phyloP scores from a whole-genome alignment of 257 asterid species.

The Nyctanthes arbortristis region DNA sequence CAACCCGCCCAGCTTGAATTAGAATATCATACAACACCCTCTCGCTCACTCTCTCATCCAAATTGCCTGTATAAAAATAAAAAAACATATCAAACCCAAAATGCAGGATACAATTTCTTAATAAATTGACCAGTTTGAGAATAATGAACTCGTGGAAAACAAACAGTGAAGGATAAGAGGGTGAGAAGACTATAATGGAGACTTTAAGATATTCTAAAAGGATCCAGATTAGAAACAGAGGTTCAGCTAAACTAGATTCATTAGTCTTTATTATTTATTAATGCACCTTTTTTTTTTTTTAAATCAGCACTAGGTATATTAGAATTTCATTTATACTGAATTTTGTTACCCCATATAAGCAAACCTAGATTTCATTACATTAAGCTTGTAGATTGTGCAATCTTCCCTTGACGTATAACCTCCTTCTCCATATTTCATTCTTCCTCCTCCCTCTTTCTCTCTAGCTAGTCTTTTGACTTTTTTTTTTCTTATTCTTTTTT shows the following conservation, averaged over 20 bases:
- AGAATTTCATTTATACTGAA: background rate
- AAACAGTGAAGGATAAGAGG: background rate
- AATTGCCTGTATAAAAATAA: slow-evolving; percentile 56
- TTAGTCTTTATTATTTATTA: too few relatives aligned
- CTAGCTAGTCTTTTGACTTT: background rate
- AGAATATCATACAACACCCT: slow-evolving; percentile 93
- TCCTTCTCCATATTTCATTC: background rate
- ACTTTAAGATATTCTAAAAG: background rate
- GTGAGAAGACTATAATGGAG: background rate
- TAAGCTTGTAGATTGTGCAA: background rate
- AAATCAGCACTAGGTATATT: background rate
- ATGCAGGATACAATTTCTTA: background rate
- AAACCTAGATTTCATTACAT: background rate
- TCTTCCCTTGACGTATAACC: background rate
- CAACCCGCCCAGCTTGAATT: slow-evolving; percentile 89
- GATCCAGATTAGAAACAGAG: background rate
- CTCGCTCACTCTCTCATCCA: slow-evolving; percentile 82
- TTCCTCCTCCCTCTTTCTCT: background rate
- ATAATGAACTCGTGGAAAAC: background rate
- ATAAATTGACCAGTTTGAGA: background rate
- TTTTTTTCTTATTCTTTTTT: background rate
- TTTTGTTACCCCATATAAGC: background rate
- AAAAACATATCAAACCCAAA: slow-evolving; percentile 2
- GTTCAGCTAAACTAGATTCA: too few relatives aligned
- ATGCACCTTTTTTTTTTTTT: background rate